Evolutionary conservation across 192 early-diverging fungal genomes (phyloP).

Genomic region (Rhizophagus sp.): DNA sequence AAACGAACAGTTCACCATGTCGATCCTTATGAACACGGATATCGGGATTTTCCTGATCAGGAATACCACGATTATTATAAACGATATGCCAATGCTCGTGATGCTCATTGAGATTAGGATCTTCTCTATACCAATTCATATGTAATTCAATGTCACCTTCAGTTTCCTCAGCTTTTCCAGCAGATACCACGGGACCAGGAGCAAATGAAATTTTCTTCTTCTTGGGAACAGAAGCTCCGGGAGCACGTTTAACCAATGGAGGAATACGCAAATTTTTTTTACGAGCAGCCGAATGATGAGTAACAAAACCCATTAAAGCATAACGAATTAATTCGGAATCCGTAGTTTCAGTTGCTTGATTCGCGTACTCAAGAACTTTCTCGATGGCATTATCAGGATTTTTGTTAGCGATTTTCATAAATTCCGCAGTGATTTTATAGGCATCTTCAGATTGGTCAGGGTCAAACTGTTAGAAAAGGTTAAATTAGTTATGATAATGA

Average conservation of each 20-base stretch:
- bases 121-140: background rate
- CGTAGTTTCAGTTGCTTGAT: background rate
- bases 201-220: background rate
- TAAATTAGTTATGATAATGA: background rate
- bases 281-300: constrained; percentile 8
- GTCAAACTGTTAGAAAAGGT: background rate
- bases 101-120: constrained; percentile 6
- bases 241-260: background rate
- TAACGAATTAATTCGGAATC: background rate
- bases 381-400: background rate
- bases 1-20: background rate
- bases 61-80: background rate
- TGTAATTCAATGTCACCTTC: background rate
- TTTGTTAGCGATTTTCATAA: background rate
- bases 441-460: background rate
- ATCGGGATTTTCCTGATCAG: background rate
- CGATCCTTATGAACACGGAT: background rate
- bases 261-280: background rate
- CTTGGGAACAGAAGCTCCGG: background rate
- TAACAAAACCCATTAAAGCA: background rate
- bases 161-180: too few species aligned
- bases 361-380: background rate
- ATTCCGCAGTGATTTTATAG: background rate
- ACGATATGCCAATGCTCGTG: constrained; percentile 21
- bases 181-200: background rate